Conservation (phyloP, 2,329 filamentous ascomycete genomes). For the Botrytis sinoallii region DNA sequence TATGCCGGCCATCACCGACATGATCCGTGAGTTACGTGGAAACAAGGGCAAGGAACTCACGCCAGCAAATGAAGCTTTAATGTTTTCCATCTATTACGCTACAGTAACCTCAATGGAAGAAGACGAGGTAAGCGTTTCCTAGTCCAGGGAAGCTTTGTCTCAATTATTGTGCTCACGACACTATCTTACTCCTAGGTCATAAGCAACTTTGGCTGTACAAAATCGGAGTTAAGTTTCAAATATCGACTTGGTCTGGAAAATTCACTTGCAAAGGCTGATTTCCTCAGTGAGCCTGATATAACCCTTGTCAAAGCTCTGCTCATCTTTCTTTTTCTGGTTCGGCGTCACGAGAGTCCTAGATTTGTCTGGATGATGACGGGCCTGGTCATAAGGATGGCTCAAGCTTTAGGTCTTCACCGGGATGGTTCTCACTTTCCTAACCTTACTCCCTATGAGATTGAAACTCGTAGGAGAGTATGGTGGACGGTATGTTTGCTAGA, state of each 20-base stretch:
- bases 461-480: conserved; percentile 53
- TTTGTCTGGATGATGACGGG: conserved; percentile 64
- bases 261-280: conserved; percentile 58
- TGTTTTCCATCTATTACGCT: conserved; percentile 57
- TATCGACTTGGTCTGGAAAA: conserved; percentile 51
- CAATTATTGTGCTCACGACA: background rate
- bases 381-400: conserved; percentile 52
- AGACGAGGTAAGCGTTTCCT: conserved; percentile 46
- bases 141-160: background rate
- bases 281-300: conserved; percentile 57
- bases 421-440: conserved; percentile 40
- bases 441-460: conserved; percentile 40
- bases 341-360: conserved; percentile 49
- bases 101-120: conserved; percentile 56
- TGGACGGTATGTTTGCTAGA: conserved; percentile 49
- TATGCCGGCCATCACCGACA: conserved; percentile 44
- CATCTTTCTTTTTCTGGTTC: conserved; percentile 54
- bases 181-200: conserved; percentile 38
- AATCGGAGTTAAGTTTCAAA: conserved; percentile 44
- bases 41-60: conserved; percentile 38
- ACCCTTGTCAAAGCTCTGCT: conserved; percentile 59
- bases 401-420: conserved; percentile 44
- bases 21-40: conserved; percentile 40
- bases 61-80: conserved; percentile 49
- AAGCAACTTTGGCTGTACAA: conserved; percentile 49